phyloP scores from a whole-genome alignment of 2,329 filamentous ascomycete species.

The Ceratocystis harringtonii region DNA sequence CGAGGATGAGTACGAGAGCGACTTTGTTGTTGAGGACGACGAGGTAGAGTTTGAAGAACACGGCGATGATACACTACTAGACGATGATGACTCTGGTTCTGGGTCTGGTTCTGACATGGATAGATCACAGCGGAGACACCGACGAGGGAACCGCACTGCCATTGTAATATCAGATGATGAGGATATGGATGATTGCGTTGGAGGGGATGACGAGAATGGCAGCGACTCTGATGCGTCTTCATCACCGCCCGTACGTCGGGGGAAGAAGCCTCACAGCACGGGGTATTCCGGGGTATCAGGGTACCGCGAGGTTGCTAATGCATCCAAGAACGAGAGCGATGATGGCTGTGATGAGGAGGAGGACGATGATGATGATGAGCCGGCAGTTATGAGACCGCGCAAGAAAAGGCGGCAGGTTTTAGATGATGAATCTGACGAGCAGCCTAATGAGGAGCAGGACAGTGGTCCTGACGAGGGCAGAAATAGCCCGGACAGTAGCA shows the following conservation, averaged over 20 bases:
- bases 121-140: background rate
- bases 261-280: background rate
- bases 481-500: background rate
- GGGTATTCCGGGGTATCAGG: background rate
- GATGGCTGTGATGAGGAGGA: background rate
- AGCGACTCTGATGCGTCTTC: background rate
- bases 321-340: no score
- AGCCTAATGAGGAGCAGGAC: background rate
- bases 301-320: background rate
- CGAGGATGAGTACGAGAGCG: slow-evolving; percentile 12
- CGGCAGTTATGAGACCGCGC: background rate
- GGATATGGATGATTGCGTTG: background rate
- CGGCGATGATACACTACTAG: background rate
- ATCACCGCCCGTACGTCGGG: background rate
- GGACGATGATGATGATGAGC: background rate
- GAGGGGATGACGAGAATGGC: background rate
- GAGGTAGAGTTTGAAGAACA: slow-evolving; percentile 12
- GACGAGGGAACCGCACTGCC: background rate
- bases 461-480: background rate
- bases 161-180: background rate
- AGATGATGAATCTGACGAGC: background rate
- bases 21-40: slow-evolving; percentile 13
- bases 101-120: background rate
- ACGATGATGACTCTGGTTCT: background rate
- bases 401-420: slow-evolving; percentile 2